These are phyloP conservation scores for Chernovozyma sophiae-reginae DNA, from an alignment of 1,139 yeast genomes.

Conservation along the genomic window DNA sequence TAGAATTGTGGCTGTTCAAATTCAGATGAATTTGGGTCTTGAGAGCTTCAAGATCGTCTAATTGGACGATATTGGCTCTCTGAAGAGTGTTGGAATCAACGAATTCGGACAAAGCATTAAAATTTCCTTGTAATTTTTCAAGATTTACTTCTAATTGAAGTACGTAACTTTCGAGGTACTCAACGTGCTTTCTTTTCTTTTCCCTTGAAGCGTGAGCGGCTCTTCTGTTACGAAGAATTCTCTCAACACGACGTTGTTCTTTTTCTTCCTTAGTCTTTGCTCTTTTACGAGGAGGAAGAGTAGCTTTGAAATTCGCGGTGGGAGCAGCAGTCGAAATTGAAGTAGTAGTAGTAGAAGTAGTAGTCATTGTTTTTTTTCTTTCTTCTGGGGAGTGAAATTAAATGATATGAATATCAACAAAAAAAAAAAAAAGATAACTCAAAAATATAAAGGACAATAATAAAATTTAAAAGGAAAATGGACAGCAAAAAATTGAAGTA, in stretches of 20 bases:
- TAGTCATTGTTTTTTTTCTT: too few relatives aligned
- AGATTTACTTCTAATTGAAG: constrained; percentile 43
- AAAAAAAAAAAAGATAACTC: constrained; percentile 1
- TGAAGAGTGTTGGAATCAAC: constrained; percentile 9
- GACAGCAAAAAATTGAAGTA: background rate
- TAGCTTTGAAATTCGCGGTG: constrained; percentile 24
- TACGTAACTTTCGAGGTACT: constrained; percentile 70
- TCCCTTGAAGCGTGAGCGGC: constrained; percentile 98
- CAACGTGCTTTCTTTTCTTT: constrained; percentile 90
- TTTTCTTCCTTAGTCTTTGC: constrained; percentile 96
- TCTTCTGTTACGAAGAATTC: constrained; percentile 88
- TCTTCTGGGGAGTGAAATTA: background rate
- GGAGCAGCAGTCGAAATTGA: background rate
- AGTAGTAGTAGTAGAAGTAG: too few relatives aligned
- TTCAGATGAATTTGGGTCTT: constrained; percentile 31
- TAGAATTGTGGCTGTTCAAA: constrained; percentile 16
- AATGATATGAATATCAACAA: background rate
- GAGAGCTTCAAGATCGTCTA: constrained; percentile 27
- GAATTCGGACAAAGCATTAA: constrained; percentile 7
- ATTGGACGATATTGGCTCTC: constrained; percentile 7
- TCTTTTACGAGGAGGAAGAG: constrained; percentile 90
- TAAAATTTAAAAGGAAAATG: background rate
- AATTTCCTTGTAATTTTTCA: constrained; percentile 21
- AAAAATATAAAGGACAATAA: background rate
- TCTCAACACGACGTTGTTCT: constrained; percentile 90